Evolutionary conservation across 768 basidiomycete genomes (phyloP), one percentile per base, ranked within the genome.

Genomic region (Mycena polygramma): DNA sequence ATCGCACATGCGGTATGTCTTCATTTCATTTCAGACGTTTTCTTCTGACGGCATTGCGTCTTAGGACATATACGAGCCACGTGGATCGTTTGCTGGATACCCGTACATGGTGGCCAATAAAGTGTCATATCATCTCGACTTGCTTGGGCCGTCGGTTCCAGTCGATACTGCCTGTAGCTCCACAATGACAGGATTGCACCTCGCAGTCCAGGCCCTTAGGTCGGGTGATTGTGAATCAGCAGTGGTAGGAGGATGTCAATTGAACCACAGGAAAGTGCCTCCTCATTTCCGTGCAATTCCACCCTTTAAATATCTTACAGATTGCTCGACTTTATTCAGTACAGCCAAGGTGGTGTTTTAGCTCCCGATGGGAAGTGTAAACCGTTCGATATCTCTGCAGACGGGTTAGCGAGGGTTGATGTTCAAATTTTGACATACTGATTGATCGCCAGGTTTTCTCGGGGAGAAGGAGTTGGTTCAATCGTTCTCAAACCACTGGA

Each of bases 121-220:
- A 41, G 75, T 85, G 41, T 83, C 85, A 1, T 83, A 85, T 68
- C 80, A 83, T 63, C 73, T 85, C 9, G 81, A 84, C 66, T 69
- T 83, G 15, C 54, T 75, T 4, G 87, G 87, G 14, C 88, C 87
- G 14, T 89, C 88, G 7, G 66, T 88, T 43, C 84, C 86, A 6
- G 72, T 83, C 0, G 87, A 89, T 67, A 87, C 85, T 0, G 86
- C 86, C 1, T 88, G 88, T 70, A 87, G 85, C 41, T 87, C 86
- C 22, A 81, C 80, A 19, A 74, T 84, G n/a, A 82, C 79, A 7
- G 85, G 84, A 2, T 77, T 85, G 52, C 87, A 89, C 75, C 80
- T 88, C 19, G 87, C 85, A 2, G 78, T 87, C 2, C 82, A 84
- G 36, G 81, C 85, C 0, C 76, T 88, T 7, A 76, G 76, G 24